Evolutionary conservation across 202 grass and related monocot species (phyloP), one percentile per base, ranked within the genome.

Genomic region (Schoenoplectus triqueter): DNA sequence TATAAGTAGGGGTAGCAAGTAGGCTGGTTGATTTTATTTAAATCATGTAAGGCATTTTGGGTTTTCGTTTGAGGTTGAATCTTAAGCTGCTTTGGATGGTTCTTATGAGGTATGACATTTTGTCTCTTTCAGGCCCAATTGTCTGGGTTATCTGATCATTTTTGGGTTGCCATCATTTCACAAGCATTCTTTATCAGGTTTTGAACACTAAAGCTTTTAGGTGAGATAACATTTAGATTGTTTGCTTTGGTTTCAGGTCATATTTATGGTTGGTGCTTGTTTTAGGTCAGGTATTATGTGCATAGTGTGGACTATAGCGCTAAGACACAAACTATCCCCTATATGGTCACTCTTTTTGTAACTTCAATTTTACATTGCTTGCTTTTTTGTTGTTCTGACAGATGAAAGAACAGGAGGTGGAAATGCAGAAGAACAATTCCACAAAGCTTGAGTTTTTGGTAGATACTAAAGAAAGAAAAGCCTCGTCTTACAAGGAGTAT

Each of bases 381-480:
- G 49, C 9, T 70, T 60, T 80, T 50, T 54, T n/a, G 5, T 72
- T 86, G 11, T 14, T 42, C 21, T 86, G 10, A 71, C 85, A 95
- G 96, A 73, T 89, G 69, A 73, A 10, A 59, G 84, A n/a, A 61
- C 2, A 68, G 54, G 86, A 84, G 55, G 61, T 41, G 21, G 87
- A 78, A 73, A 11, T 83, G 45, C 47, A 21, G 69, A 69, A 78
- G 52, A 48, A 73, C 67, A 55, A 79, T 46, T 76, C 9, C 5
- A 82, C 87, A 9, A 86, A 86, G 68, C 9, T 85, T 51, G 87
- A 73, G 55, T 15, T 86, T 41, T 63, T 85, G 50, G 7, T 94
- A 2, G 91, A 80, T 17, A 55, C 44, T 3, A 91, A 92, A 86
- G 85, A 91, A 2, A 68, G 46, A 19, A 78, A 91, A 69, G 17